A percentile compares a stretch with the other conserved stretches of the same genome.
phyloP scores from a whole-genome alignment of 805 yeast genomes.

The Candida dajiaensis region DNA sequence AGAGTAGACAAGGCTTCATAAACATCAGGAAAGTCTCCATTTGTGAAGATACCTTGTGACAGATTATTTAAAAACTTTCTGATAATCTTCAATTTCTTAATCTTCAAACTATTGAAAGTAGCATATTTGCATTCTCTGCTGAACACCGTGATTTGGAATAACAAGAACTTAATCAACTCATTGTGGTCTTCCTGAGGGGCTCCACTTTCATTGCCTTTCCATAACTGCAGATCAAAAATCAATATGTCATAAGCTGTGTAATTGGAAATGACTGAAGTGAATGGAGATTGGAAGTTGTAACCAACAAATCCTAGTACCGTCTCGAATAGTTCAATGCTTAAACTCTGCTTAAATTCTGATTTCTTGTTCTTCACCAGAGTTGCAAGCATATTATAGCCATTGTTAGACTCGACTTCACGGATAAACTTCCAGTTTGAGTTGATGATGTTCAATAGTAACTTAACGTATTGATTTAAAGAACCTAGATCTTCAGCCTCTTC shows the following conservation, averaged over 20 bases:
- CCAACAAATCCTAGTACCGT: slow-evolving; percentile 50
- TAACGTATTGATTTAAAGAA: slow-evolving; percentile 30
- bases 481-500: slow-evolving; percentile 36
- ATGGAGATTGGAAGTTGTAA: slow-evolving; percentile 42
- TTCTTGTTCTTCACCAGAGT: slow-evolving; percentile 45
- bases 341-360: slow-evolving; percentile 19
- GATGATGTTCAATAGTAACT: slow-evolving; percentile 37
- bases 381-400: slow-evolving; percentile 56
- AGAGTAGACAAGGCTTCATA: slow-evolving; percentile 35
- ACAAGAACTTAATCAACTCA: slow-evolving; percentile 45
- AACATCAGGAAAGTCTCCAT: slow-evolving; percentile 31
- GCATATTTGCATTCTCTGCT: slow-evolving; percentile 46
- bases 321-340: slow-evolving; percentile 41
- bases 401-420: slow-evolving; percentile 52
- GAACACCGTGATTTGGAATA: slow-evolving; percentile 54
- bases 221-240: slow-evolving; percentile 58
- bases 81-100: slow-evolving; percentile 46
- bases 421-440: slow-evolving; percentile 43
- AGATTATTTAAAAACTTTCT: slow-evolving; percentile 26
- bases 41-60: slow-evolving; percentile 28
- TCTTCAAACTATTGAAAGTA: slow-evolving; percentile 44
- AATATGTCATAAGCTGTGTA: slow-evolving; percentile 50
- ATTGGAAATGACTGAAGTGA: slow-evolving; percentile 52
- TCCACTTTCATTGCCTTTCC: slow-evolving; percentile 30
- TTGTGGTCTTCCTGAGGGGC: slow-evolving; percentile 21